Base-by-base conservation (phyloP, 352 stramenopile genomes). In the Phytopythium kandeliae region DNA sequence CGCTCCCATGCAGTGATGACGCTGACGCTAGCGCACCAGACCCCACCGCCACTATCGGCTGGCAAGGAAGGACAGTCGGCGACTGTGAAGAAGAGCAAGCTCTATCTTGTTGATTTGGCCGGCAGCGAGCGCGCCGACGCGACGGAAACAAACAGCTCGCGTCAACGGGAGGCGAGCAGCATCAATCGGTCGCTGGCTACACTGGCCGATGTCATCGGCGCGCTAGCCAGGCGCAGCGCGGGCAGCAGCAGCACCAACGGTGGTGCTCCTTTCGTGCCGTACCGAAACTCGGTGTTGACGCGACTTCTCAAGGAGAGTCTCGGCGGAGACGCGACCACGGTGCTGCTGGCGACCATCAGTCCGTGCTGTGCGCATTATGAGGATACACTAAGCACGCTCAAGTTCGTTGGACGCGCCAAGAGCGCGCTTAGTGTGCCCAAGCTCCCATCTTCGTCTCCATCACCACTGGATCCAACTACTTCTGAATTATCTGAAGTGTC, bases 261-360 rank as follows among this genome's bases (percentile, higher is more conserved):
- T 16, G 41, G 17, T 13, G 17, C 9, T 4, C 47, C 57, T 11
- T 95, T 88, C 57, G 70, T 96, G 16, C 89, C 89, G 1, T 97
- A 96, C 47, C 75, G 89, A 22, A 97, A 97, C 57, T 95, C 83
- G 15, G 74, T 95, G 19, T 64, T 97, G 22, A 97, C 86, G 9
- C 60, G 86, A 3, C 46, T 94, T 34, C 61, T 94, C 22, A 91
- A 92, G 37, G 72, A 92, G 45, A 83, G 73, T 46, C 67, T 96
- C 2, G 85, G 82, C 35, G 82, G 86, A 3, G 89, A 93, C 35
- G 73, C 84, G 25, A 84, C 84, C 34, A 92, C 81, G 0, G 74
- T 94, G 12, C 92, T 96, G 68, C 76, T 96, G n/a, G 86, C 85
- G n/a, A 69, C 74, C 2, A 85, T 95, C 53, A 94, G 82, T 49